phyloP scores from a whole-genome alignment of 305 asterid genomes.

The Coffea humblotiana region DNA sequence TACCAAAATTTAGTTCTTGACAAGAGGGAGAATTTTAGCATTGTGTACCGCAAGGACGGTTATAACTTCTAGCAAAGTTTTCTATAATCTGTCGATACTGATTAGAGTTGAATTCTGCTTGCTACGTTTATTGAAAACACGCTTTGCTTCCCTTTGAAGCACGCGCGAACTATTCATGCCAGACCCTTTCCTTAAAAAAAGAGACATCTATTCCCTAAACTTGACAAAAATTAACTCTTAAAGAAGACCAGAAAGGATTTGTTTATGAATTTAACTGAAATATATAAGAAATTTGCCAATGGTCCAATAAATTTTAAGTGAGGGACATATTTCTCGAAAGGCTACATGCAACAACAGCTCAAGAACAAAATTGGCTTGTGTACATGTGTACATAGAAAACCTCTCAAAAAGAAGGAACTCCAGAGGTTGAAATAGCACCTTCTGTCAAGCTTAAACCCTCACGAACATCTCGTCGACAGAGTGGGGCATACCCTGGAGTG shows the following conservation, averaged over 20 bases:
- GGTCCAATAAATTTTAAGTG: background rate
- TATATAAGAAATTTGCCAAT: background rate
- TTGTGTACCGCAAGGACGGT: background rate
- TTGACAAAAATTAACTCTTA: background rate
- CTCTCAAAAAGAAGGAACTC: slow-evolving; percentile 31
- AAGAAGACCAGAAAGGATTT: background rate
- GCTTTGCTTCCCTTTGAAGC: background rate
- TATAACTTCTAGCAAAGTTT: background rate
- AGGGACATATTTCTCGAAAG: slow-evolving; percentile 14
- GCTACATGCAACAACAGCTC: background rate
- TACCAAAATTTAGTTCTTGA: background rate
- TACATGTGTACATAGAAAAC: slow-evolving; percentile 34
- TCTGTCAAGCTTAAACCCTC: slow-evolving; percentile 52
- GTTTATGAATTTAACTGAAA: background rate
- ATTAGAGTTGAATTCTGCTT: background rate
- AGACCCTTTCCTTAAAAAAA: too few species aligned
- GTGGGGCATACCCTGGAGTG: slow-evolving; percentile 80
- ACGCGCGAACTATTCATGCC: background rate
- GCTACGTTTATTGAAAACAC: background rate
- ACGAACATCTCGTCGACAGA: slow-evolving; percentile 86
- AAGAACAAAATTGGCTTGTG: slow-evolving; percentile 23
- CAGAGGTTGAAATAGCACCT: slow-evolving; percentile 39
- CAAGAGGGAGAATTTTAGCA: background rate
- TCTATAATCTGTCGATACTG: background rate
- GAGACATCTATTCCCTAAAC: background rate